Conservation (phyloP, 306 rosid species). For the Argentina anserina region DNA sequence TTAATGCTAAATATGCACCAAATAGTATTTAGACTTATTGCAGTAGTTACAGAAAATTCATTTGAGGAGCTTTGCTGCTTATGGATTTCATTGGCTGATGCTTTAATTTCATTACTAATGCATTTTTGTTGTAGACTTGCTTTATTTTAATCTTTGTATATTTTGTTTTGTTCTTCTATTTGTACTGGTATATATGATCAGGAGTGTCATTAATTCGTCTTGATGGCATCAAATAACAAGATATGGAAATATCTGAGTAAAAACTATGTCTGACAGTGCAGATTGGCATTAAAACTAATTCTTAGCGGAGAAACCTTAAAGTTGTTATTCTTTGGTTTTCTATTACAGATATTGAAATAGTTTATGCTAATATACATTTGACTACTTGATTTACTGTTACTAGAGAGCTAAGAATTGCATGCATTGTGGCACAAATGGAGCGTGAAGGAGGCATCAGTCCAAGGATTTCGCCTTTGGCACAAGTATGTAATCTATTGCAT, state of each 20-base stretch:
- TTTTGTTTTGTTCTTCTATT: not conserved
- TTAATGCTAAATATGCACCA: not conserved
- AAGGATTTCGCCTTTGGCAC: slow-evolving; percentile 87
- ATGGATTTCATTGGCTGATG: not conserved
- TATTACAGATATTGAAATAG: slow-evolving; percentile 12
- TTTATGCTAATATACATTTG: slow-evolving; percentile 12
- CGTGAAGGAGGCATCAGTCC: slow-evolving; percentile 99
- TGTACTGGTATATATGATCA: not conserved
- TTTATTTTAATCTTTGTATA: not conserved
- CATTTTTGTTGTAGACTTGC: no score
- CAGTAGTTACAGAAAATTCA: not conserved
- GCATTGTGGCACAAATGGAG: slow-evolving; percentile 97
- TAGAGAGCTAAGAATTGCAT: slow-evolving; percentile 96
- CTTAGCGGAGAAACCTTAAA: slow-evolving; percentile 94
- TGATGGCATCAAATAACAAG: not conserved
- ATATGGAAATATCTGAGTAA: slow-evolving; percentile 17
- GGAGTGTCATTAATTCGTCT: not conserved
- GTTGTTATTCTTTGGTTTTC: slow-evolving; percentile 33
- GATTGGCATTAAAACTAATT: slow-evolving; percentile 87
- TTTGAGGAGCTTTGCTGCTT: not conserved
- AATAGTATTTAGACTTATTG: not conserved
- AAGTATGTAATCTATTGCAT: slow-evolving; percentile 44
- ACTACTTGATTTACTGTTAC: slow-evolving; percentile 25
- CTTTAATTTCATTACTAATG: not conserved
- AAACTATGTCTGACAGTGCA: slow-evolving; percentile 61